phyloP scores from a whole-genome alignment of 2,329 filamentous ascomycete genomes.

The Pestalotiopsis sp. region DNA sequence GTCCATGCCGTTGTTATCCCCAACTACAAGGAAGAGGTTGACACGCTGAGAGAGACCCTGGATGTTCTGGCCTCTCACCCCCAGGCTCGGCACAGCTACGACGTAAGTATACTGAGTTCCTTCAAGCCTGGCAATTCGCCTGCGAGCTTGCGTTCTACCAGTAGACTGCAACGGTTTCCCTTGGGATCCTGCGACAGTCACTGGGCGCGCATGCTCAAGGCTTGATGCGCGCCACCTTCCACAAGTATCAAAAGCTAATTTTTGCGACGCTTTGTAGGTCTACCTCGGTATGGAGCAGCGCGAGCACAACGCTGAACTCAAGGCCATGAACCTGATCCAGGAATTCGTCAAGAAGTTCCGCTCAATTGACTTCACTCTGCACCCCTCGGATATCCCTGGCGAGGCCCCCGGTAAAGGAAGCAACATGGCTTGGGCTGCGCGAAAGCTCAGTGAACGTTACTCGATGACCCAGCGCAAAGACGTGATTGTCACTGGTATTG shows the following conservation, averaged over 20 bases:
- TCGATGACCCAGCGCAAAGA: slow-evolving; percentile 54
- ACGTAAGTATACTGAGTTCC: slow-evolving; percentile 55
- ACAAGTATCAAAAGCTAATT: neutral
- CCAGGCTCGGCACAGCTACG: slow-evolving; percentile 65
- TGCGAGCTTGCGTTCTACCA: neutral
- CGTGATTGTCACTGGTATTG: slow-evolving; percentile 71
- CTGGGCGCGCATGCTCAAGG: neutral
- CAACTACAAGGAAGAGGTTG: slow-evolving; percentile 74
- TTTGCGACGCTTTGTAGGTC: slow-evolving; percentile 48
- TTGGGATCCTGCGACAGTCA: neutral
- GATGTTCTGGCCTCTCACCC: slow-evolving; percentile 70
- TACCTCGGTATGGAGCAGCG: slow-evolving; percentile 75
- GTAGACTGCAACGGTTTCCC: neutral
- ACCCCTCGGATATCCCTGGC: slow-evolving; percentile 65
- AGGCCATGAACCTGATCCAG: slow-evolving; percentile 63
- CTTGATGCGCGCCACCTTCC: neutral
- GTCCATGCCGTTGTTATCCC: slow-evolving; percentile 71
- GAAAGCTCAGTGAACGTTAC: slow-evolving; percentile 66
- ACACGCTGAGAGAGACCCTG: slow-evolving; percentile 69
- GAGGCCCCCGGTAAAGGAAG: slow-evolving; percentile 76
- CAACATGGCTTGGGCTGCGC: slow-evolving; percentile 72
- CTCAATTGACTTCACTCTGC: slow-evolving; percentile 67
- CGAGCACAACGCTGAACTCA: slow-evolving; percentile 61
- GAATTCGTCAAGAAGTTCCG: slow-evolving; percentile 68
- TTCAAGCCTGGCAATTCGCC: neutral